Percentiles rank a stretch among this genome's conserved stretches.
phyloP scores from a whole-genome alignment of 139 green algal species.

The Desmodesmus armatus region DNA sequence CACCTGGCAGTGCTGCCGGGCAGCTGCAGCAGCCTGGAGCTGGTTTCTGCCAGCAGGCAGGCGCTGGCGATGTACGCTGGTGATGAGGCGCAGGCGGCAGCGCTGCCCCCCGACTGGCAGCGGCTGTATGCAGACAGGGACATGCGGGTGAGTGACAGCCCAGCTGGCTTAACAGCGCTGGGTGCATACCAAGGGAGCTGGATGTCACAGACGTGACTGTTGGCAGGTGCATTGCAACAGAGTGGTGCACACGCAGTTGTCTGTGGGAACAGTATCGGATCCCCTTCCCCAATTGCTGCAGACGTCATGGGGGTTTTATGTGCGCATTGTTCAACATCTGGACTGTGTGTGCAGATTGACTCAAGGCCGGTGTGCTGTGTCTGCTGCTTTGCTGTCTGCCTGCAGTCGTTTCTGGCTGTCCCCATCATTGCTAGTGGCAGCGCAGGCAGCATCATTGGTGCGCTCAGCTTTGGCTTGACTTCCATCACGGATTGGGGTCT shows the following conservation, averaged over 20 bases:
- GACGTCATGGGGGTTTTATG: too few relatives aligned
- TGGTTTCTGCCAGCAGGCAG: constrained; percentile 13
- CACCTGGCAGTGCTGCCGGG: background rate
- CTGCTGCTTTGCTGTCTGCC: background rate
- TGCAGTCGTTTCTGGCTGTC: constrained; percentile 43
- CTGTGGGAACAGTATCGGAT: too few relatives aligned
- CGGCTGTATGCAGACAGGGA: constrained; percentile 24
- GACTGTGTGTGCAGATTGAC: background rate
- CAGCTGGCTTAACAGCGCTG: too few relatives aligned
- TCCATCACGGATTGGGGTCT: constrained; percentile 43
- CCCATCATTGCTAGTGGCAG: constrained; percentile 46
- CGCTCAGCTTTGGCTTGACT: constrained; percentile 40
- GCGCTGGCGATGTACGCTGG: constrained; percentile 43
- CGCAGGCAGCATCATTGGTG: constrained; percentile 46
- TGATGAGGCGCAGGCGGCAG: background rate
- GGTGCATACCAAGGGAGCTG: too few relatives aligned
- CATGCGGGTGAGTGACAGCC: constrained; percentile 31
- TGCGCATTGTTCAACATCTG: too few relatives aligned
- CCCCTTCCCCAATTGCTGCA: too few relatives aligned
- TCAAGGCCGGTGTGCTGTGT: background rate
- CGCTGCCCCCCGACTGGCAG: constrained; percentile 38
- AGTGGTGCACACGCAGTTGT: too few relatives aligned
- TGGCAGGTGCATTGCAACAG: too few relatives aligned
- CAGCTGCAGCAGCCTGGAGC: constrained; percentile 32
- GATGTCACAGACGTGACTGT: too few relatives aligned